Evolutionary conservation across 495 filamentous ascomycete genomes (phyloP), one percentile per base, ranked within the genome.

Genomic region (Tetracladium setigerum): DNA sequence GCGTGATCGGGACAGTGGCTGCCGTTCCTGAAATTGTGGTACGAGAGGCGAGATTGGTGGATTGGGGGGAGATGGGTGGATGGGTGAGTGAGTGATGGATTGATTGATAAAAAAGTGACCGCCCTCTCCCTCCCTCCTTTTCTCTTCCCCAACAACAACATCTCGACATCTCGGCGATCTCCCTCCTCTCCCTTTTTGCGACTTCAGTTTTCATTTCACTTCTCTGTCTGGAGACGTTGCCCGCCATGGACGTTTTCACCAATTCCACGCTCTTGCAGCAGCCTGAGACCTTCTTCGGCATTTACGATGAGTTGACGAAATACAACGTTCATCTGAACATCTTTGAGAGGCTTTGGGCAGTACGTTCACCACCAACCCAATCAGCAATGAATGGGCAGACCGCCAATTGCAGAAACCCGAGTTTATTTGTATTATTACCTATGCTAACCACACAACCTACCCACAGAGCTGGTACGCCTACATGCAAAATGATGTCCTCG

Each of bases 401-500:
- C 22, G 22, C 7, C 22, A 27, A 27, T 27, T 5, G 30, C 9
- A 12, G 9, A 10, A 22, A 60, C 5, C 51, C n/a, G n/a, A n/a
- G n/a, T n/a, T n/a, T n/a, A n/a, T n/a, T n/a, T n/a, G n/a, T n/a
- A n/a, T 51, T 13, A 35, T 58, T 1, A 41, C 51, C 2, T 17
- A 49, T 30, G 24, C 54, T 68, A 31, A 57, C 54, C 14, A 30
- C 33, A 5, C n/a, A n/a, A n/a, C n/a, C n/a, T n/a, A n/a, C 34
- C n/a, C 36, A 50, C 50, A 78, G 74, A 63, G 71, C 15, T 79
- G 91, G 91, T 97, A 97, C 64, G 79, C 89, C n/a, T 97, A 83
- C 79, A 95, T 97, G 88, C 86, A 90, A 59, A 96, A 97, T 59
- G 91, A 97, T 74, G 81, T 84, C 38, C 82, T 97, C 31, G 91